Evolutionary conservation across 2,329 filamentous ascomycete genomes (phyloP).

Genomic region (Sarocladium strictum): DNA sequence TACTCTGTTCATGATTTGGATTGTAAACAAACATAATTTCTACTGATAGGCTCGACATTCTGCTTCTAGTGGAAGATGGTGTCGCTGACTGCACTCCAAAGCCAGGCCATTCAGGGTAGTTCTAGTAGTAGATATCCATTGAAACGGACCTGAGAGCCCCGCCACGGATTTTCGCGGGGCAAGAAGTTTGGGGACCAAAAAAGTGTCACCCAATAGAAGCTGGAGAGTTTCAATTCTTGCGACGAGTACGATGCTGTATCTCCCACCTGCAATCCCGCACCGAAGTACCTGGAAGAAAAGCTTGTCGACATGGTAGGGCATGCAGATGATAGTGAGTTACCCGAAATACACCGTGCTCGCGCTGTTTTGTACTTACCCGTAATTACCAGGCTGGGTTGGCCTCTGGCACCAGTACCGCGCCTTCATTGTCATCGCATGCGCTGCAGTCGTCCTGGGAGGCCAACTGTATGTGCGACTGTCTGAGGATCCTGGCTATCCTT

Average conservation of each 20-base stretch:
- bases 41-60: too few species aligned
- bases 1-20: too few species aligned
- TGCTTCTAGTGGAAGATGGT: too few species aligned
- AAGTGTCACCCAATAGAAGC: constrained; percentile 1
- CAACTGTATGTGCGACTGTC: neutral
- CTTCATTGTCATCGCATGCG: constrained; percentile 1
- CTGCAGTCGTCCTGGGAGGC: neutral
- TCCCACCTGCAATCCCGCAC: neutral
- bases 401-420: constrained; percentile 8
- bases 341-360: neutral
- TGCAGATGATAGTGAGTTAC: neutral
- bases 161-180: neutral
- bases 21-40: too few species aligned
- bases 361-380: neutral
- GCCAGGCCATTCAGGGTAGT: neutral
- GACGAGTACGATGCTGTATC: neutral
- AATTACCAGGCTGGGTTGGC: neutral
- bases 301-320: neutral
- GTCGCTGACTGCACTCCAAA: too few species aligned
- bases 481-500: neutral
- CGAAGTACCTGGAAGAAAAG: neutral
- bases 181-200: constrained; percentile 1
- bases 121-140: too few species aligned
- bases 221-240: neutral
- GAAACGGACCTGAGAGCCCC: too few species aligned